phyloP scores from a whole-genome alignment of 1,284 basidiomycete species.

The Pseudozyma sp. region DNA sequence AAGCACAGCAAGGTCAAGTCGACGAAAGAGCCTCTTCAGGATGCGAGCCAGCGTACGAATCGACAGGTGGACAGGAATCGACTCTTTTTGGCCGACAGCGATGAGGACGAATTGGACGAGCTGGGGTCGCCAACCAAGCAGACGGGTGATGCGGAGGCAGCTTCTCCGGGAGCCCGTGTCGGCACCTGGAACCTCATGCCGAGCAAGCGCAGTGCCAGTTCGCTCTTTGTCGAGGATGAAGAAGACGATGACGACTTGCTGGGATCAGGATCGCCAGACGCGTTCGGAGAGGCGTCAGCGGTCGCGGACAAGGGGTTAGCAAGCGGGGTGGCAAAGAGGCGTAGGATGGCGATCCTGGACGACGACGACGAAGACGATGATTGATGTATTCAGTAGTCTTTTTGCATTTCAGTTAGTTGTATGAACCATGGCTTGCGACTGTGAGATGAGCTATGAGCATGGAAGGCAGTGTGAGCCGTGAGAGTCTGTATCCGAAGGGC shows the following conservation, averaged over 20 bases:
- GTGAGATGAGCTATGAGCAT: too few species aligned
- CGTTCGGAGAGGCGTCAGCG: neutral
- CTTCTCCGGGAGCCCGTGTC: too few species aligned
- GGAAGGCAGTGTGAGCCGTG: too few species aligned
- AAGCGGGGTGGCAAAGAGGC: conserved; percentile 15
- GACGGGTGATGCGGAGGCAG: too few species aligned
- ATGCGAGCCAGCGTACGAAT: conserved; percentile 25
- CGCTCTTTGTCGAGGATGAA: conserved; percentile 30
- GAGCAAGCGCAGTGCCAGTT: too few species aligned
- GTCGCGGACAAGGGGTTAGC: neutral
- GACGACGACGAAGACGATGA: conserved; percentile 26
- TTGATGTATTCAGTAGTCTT: neutral
- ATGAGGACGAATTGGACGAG: conserved; percentile 29
- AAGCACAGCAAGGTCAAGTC: conserved; percentile 12
- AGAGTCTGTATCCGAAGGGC: too few species aligned
- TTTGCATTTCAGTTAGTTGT: too few species aligned
- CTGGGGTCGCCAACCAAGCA: conserved; percentile 2
- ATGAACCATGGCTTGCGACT: too few species aligned
- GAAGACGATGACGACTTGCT: conserved; percentile 32
- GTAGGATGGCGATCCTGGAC: conserved; percentile 33
- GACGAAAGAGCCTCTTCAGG: conserved; percentile 19
- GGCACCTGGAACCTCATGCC: too few species aligned
- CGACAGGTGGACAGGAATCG: conserved; percentile 35
- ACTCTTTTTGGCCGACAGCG: conserved; percentile 40
- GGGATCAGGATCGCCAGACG: conserved; percentile 23